phyloP scores from a whole-genome alignment of 495 filamentous ascomycete species.

The Paragyromitra xinjiangensis region DNA sequence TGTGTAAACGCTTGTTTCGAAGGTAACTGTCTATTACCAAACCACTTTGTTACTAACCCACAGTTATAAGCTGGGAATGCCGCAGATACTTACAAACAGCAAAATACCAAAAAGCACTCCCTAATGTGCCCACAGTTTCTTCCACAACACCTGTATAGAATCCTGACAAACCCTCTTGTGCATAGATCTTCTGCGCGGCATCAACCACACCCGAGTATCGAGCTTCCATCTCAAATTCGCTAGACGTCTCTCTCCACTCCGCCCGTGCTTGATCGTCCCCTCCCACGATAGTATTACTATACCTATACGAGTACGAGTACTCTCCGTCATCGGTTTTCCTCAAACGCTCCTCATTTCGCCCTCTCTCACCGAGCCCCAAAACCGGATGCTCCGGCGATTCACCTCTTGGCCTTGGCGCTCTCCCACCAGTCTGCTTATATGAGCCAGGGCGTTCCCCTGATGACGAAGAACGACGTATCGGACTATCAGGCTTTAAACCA shows the following conservation, averaged over 20 bases:
- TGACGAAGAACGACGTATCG: not conserved
- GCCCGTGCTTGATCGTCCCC: not conserved
- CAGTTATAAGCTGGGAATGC: not conserved
- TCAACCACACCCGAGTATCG: slow-evolving; percentile 70
- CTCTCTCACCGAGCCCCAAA: slow-evolving; percentile 3
- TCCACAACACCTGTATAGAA: slow-evolving; percentile 79
- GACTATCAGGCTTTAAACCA: not conserved
- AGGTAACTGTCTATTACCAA: slow-evolving; percentile 82
- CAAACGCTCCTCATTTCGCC: not conserved
- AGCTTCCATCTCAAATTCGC: slow-evolving; percentile 59
- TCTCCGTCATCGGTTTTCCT: not conserved
- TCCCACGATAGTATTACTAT: not conserved
- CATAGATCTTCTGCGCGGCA: slow-evolving; percentile 76
- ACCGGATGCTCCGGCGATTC: slow-evolving; percentile 13
- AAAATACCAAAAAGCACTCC: slow-evolving; percentile 56
- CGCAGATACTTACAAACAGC: slow-evolving; percentile 52
- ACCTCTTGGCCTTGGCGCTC: slow-evolving; percentile 1
- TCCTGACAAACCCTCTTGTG: slow-evolving; percentile 70
- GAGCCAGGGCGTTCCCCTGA: not conserved
- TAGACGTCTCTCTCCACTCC: not conserved
- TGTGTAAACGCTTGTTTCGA: slow-evolving; percentile 68
- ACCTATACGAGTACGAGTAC: not conserved
- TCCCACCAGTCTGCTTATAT: too few species aligned
- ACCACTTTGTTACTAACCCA: slow-evolving; percentile 10
- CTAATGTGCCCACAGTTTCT: slow-evolving; percentile 75